Evolutionary conservation across 2,329 filamentous ascomycete species (phyloP).

Genomic region (Zymoseptoria ardabiliae): DNA sequence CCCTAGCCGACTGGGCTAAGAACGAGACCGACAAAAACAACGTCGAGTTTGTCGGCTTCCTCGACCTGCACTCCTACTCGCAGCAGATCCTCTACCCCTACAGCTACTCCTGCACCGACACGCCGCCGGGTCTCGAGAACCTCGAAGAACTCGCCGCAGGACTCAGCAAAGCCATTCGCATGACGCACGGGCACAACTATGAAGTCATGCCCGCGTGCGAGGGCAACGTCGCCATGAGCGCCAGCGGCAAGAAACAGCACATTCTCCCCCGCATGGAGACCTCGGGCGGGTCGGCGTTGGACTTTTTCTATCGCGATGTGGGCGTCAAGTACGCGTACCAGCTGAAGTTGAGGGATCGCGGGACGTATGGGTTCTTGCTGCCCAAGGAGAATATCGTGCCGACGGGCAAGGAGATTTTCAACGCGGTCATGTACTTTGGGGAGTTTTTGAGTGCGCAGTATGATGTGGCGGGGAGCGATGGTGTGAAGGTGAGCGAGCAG

Average conservation of each 20-base stretch:
- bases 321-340: slow-evolving; percentile 81
- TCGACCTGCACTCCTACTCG: slow-evolving; percentile 92
- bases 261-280: slow-evolving; percentile 56
- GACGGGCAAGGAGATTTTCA: slow-evolving; percentile 79
- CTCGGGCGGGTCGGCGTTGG: slow-evolving; percentile 77
- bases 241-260: slow-evolving; percentile 27
- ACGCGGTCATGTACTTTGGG: slow-evolving; percentile 75
- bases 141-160: slow-evolving; percentile 84
- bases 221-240: slow-evolving; percentile 52
- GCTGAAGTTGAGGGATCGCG: slow-evolving; percentile 86
- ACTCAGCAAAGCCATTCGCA: slow-evolving; percentile 78
- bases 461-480: slow-evolving; percentile 15
- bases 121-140: slow-evolving; percentile 83
- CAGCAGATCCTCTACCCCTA: slow-evolving; percentile 93
- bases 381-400: slow-evolving; percentile 82
- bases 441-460: slow-evolving; percentile 59
- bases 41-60: slow-evolving; percentile 70
- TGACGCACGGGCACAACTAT: slow-evolving; percentile 59
- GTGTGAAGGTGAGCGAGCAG: slow-evolving; percentile 3
- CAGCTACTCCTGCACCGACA: slow-evolving; percentile 68
- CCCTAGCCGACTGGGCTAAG: slow-evolving; percentile 72
- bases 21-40: slow-evolving; percentile 67
- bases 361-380: slow-evolving; percentile 87
- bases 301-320: slow-evolving; percentile 92
- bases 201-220: slow-evolving; percentile 77